Evolutionary conservation across 2,329 filamentous ascomycete species (phyloP).

Genomic region (Calonectria henricotiae): DNA sequence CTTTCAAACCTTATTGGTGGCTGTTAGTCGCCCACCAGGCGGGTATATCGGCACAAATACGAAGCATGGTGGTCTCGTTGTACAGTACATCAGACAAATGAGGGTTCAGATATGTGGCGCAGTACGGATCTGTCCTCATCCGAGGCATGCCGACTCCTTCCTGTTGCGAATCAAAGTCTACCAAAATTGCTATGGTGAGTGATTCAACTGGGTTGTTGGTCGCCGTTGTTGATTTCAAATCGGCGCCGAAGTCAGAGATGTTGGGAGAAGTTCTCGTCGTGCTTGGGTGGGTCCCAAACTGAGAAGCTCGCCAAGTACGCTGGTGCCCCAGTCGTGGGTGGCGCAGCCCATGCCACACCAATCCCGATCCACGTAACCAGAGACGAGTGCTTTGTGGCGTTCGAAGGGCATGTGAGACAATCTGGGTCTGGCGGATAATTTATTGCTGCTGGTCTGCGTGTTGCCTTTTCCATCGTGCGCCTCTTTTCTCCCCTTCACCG

Average conservation of each 20-base stretch:
- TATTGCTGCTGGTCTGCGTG: slow-evolving; percentile 34
- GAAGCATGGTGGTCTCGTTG: slow-evolving; percentile 13
- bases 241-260: slow-evolving; percentile 6
- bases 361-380: slow-evolving; percentile 51
- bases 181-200: neutral
- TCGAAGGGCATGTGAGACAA: slow-evolving; percentile 50
- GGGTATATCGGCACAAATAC: slow-evolving; percentile 47
- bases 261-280: slow-evolving; percentile 11
- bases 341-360: slow-evolving; percentile 53
- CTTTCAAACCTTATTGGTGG: slow-evolving; percentile 1
- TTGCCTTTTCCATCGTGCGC: slow-evolving; percentile 14
- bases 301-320: slow-evolving; percentile 36
- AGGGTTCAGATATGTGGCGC: slow-evolving; percentile 44
- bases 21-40: slow-evolving; percentile 20
- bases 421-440: slow-evolving; percentile 44
- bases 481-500: slow-evolving; percentile 30
- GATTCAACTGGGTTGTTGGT: neutral
- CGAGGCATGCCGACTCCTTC: neutral
- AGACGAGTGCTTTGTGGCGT: slow-evolving; percentile 50
- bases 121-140: slow-evolving; percentile 26
- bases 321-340: slow-evolving; percentile 48
- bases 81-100: slow-evolving; percentile 24
- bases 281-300: neutral
- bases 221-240: slow-evolving; percentile 22
- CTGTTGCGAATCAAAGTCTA: neutral